Base-by-base conservation (phyloP, 805 yeast genomes). In the Saturnispora serradocipensis region DNA sequence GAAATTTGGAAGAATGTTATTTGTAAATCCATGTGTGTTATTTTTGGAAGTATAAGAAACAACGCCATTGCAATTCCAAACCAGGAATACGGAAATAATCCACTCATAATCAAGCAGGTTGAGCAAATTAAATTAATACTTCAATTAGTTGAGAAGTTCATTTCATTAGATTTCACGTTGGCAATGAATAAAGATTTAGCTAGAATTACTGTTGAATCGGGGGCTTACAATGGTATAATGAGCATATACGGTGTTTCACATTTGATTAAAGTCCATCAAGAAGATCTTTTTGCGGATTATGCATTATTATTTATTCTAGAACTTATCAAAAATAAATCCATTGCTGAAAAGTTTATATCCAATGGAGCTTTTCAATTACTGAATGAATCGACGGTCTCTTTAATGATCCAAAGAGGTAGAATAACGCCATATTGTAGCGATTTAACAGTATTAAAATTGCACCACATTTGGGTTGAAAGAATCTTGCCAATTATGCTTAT, bases 381-480 rank as follows among this genome's bases (percentile, higher is more conserved):
- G 40, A 74, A 82, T 4, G 95, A 88, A 59, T 82, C 93, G 51
- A 82, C 89, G 5, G 73, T 87, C 1, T 84, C 95, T 0, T 66
- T 73, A 25, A 72, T 73, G 2, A 78, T 90, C 40, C 88, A 84
- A 61, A 70, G 74, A 4, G 96, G 95, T 0, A 75, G 75, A 7
- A 66, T 87, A 2, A 69, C 73, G 13, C 75, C 86, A 2, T 73
- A 72, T 38, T 60, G 67, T 0, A 65, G 78, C 3, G 53, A 53
- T 39, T 27, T 32, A 11, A 51, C 45, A 11, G 44, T 55, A 42
- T 43, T 45, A 6, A 58, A 58, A 44, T 67, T 86, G 53, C 91
- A 89, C 63, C 74, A 77, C 49, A 70, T 86, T n/a, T 90, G 97
- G 97, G 76, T 81, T n/a, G 81, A 83, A 59, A 96, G 96, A 1